A percentile compares a stretch with the other conserved stretches of the same genome.
These are phyloP conservation scores for Hysterium pulicare DNA, from an alignment of 2,329 filamentous ascomycete species.

Conservation along the genomic window DNA sequence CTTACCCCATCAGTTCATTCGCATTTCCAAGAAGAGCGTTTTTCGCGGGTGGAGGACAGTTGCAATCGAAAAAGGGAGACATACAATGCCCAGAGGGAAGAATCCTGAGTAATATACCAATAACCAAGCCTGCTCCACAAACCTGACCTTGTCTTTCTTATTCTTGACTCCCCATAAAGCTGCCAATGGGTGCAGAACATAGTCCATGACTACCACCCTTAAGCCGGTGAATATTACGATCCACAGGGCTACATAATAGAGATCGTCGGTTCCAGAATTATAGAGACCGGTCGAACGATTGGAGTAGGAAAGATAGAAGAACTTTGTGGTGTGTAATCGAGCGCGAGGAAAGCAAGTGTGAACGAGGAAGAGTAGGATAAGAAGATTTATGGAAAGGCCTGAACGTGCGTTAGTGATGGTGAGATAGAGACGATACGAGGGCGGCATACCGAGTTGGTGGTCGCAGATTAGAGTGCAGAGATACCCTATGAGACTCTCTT, in stretches of 20 bases:
- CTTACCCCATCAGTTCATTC: background rate
- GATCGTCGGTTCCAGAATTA: slow-evolving; percentile 73
- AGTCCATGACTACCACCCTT: slow-evolving; percentile 81
- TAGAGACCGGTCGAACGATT: slow-evolving; percentile 68
- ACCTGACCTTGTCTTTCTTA: slow-evolving; percentile 73
- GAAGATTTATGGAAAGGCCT: slow-evolving; percentile 83
- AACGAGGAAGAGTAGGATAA: slow-evolving; percentile 77
- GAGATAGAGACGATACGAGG: no score
- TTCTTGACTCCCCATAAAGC: slow-evolving; percentile 69
- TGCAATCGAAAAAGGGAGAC: slow-evolving; percentile 15
- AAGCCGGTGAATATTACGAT: slow-evolving; percentile 83
- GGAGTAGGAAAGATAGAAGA: slow-evolving; percentile 83
- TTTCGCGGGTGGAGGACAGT: background rate
- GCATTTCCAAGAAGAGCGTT: background rate
- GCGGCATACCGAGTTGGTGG: slow-evolving; percentile 75
- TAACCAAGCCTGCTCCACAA: slow-evolving; percentile 93
- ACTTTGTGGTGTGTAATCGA: slow-evolving; percentile 75
- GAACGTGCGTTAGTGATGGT: no score
- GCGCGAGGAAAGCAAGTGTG: slow-evolving; percentile 80
- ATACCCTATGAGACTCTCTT: slow-evolving; percentile 59
- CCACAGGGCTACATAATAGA: slow-evolving; percentile 72
- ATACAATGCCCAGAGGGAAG: slow-evolving; percentile 80
- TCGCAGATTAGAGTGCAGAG: slow-evolving; percentile 68
- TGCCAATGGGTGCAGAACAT: slow-evolving; percentile 75
- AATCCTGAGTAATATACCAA: slow-evolving; percentile 77